Conservation (phyloP, 805 yeast genomes). For the Hanseniaspora hatyaiensis region DNA sequence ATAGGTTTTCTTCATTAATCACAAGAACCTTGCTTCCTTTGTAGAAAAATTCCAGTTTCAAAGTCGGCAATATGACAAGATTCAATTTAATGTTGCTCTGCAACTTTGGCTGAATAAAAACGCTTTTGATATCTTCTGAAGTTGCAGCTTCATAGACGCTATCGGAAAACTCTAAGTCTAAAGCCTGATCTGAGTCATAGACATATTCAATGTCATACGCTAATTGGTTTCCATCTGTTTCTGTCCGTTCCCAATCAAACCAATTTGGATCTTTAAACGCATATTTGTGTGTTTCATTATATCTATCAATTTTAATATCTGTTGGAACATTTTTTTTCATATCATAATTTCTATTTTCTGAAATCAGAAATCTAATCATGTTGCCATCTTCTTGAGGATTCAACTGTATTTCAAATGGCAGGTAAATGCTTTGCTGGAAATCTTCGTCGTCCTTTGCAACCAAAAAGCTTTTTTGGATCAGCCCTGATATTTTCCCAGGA, state of each 20-base stretch:
- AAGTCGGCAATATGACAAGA: constrained; percentile 36
- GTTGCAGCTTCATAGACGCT: neutral
- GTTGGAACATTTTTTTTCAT: constrained; percentile 21
- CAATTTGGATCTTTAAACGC: constrained; percentile 34
- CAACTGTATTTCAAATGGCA: constrained; percentile 51
- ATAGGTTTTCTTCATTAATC: constrained; percentile 55
- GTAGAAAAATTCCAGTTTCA: constrained; percentile 40
- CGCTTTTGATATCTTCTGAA: neutral
- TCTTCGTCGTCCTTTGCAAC: constrained; percentile 14
- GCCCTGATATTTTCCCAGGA: constrained; percentile 22
- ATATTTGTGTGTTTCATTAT: constrained; percentile 48
- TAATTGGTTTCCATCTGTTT: too few species aligned
- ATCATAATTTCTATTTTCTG: constrained; percentile 41
- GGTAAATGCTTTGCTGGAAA: constrained; percentile 31
- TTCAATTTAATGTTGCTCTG: constrained; percentile 33
- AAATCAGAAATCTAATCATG: constrained; percentile 46
- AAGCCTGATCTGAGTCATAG: too few species aligned
- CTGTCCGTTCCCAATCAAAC: constrained; percentile 11
- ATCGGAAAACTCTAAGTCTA: too few species aligned
- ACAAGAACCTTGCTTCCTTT: constrained; percentile 39
- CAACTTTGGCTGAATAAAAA: constrained; percentile 31
- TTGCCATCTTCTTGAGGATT: constrained; percentile 37
- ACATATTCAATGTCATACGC: too few species aligned
- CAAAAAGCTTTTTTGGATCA: constrained; percentile 36
- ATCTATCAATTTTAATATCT: constrained; percentile 39